A percentile compares a stretch with the other conserved stretches of the same genome.
phyloP scores from a whole-genome alignment of 2,329 filamentous ascomycete species.

The Coniochaeta sp. region DNA sequence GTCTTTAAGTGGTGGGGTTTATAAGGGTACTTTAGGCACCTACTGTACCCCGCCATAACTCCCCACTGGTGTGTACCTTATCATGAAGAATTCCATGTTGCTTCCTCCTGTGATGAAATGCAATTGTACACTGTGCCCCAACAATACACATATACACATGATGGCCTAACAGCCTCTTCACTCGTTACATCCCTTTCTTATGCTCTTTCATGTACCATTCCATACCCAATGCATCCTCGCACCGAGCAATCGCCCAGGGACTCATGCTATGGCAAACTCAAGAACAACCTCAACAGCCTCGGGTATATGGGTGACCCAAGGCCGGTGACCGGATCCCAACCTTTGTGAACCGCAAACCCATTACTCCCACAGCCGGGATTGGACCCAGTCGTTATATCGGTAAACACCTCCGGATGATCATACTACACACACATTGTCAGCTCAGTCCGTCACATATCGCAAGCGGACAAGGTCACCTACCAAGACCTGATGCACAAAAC shows the following conservation, averaged over 20 bases:
- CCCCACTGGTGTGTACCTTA: too few species aligned
- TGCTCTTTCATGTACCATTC: background rate
- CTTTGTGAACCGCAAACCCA: slow-evolving; percentile 19
- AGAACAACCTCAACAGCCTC: slow-evolving; percentile 13
- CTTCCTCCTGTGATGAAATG: too few species aligned
- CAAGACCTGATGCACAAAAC: slow-evolving; percentile 24
- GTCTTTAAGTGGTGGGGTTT: background rate
- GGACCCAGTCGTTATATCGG: slow-evolving; percentile 18
- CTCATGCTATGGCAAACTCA: slow-evolving; percentile 6
- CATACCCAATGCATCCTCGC: too few species aligned
- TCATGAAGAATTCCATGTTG: too few species aligned
- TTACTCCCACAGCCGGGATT: slow-evolving; percentile 23
- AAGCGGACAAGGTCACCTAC: background rate
- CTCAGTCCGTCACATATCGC: too few species aligned
- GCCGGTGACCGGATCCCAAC: slow-evolving; percentile 19
- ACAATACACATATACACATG: too few species aligned
- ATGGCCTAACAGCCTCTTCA: too few species aligned
- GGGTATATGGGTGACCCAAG: slow-evolving; percentile 16
- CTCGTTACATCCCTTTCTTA: too few species aligned
- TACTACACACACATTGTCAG: slow-evolving; percentile 8
- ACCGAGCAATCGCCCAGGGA: background rate
- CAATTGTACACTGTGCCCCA: too few species aligned
- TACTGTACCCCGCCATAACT: too few species aligned
- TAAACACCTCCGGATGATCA: slow-evolving; percentile 20
- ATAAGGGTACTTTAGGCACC: too few species aligned